Base-by-base conservation (phyloP, 441 rosid species). In the Erysimum cheiri region DNA sequence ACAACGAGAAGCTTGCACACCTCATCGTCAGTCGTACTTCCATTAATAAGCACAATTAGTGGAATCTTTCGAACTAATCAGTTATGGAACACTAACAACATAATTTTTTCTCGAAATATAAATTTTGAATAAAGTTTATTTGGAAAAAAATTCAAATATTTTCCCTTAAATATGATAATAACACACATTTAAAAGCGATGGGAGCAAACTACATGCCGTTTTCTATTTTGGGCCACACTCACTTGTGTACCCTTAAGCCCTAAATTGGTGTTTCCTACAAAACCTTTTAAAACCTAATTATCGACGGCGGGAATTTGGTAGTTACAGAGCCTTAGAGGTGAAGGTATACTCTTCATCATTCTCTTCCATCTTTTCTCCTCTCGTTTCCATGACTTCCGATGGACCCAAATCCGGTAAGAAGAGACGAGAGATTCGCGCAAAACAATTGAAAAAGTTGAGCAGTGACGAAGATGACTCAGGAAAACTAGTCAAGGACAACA, bases 311-410 rank as follows among this genome's bases (percentile, higher is more conserved):
- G 77, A 73, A 66, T 10, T 48, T 24, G 31, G 11, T 58, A 7
- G 37, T n/a, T 53, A 28, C 22, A 53, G 10, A 52, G 58, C 37
- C 58, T 53, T 29, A 53, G 19, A 28, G 17, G 2, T n/a, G 3
- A 53, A 53, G 58, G 58, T 4, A 11, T 44, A 4, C 33, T 9
- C 24, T 49, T 41, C 65, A 28, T 43, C 65, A 0, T 41, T 26
- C 22, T 40, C 64, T n/a, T 66, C 66, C 77, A 19, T 43, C 60
- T 64, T 1, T 50, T 32, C 28, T 41, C 33, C 19, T 50, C 71
- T 65, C 54, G 68, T 67, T 57, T 41, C 61, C 68, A 73, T 73
- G 77, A 52, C 6, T 24, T 26, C 72, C 8, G 73, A 73, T 35
- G 77, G 43, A 26, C 13, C 43, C 50, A 67, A 52, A 33, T 60